Base-by-base conservation (phyloP, 139 green algal species). In the Protoeuglena noctilucae region DNA sequence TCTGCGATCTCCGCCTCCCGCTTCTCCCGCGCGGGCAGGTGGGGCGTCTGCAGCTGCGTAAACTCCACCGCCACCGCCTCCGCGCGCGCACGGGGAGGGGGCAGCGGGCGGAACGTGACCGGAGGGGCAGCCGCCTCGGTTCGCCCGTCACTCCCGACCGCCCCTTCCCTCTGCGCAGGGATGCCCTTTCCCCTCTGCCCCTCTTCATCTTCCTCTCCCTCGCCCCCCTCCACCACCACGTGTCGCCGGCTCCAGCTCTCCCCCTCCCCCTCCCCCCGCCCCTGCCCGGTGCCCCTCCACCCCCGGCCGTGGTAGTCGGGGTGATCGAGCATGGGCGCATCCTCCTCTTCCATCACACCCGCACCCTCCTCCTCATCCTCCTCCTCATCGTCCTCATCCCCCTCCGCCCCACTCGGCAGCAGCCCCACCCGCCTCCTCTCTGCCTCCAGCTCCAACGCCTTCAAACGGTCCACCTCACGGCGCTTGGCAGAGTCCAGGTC, bases 1-100 rank as follows among this genome's bases (percentile, higher is more conserved):
- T 53, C 48, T 2, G 51, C 51, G 24, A 84, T 66, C 55, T 84
- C 76, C 46, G 75, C 60, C 65, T 82, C 77, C 0, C 70, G 57
- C 28, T 70, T 31, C 54, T 76, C 65, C 3, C 61, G 60, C 1
- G 73, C 73, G 18, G 75, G 75, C 48, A 83, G 53, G 60, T 78
- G 66, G 1, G 49, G 51, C 29, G 65, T 76, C 56, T 78, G 64
- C 41, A 80, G 64, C 53, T 75, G 69, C 7, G 76, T 84, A 64
- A 84, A 84, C 26, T 60, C 56, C 24, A 83, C 64, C 57, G 66
- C 45, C 30, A 67, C 43, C 1, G 18, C 19, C 57, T 74, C 7
- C 43, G 73, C 58, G 23, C 6, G 43, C n/a, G 57, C 29, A 1
- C 72, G 59, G 0, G 68, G 65, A 6, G 68, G 68, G 21, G 65